phyloP scores from a whole-genome alignment of 1,284 basidiomycete species.

The Trichosporon coremiiforme region DNA sequence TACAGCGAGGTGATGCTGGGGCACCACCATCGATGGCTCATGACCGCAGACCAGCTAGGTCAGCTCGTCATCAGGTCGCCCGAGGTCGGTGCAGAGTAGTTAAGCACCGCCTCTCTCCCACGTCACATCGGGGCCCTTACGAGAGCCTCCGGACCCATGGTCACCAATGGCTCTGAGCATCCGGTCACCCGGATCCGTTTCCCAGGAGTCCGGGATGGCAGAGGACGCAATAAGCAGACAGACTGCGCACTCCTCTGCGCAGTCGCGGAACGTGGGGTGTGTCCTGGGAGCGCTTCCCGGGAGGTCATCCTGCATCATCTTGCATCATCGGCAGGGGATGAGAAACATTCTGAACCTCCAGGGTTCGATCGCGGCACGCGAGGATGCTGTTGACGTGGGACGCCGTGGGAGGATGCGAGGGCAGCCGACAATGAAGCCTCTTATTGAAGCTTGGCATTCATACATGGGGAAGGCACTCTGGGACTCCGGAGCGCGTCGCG shows the following conservation, averaged over 20 bases:
- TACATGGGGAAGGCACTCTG: no score
- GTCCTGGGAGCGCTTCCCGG: neutral
- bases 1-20: no score
- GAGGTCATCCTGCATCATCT: neutral
- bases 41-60: neutral
- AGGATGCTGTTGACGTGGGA: no score
- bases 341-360: neutral
- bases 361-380: neutral
- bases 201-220: neutral
- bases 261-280: neutral
- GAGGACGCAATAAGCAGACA: neutral
- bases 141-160: neutral
- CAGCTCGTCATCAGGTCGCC: no score
- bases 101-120: neutral
- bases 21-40: neutral
- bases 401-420: no score
- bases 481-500: no score
- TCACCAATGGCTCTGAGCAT: neutral
- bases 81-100: neutral
- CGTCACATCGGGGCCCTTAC: neutral
- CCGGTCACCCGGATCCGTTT: neutral
- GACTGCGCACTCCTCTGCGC: neutral
- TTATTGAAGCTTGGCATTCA: no score
- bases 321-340: no score
- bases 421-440: neutral